phyloP scores from a whole-genome alignment of 257 asterid species.

The Capsicum rhomboideum region DNA sequence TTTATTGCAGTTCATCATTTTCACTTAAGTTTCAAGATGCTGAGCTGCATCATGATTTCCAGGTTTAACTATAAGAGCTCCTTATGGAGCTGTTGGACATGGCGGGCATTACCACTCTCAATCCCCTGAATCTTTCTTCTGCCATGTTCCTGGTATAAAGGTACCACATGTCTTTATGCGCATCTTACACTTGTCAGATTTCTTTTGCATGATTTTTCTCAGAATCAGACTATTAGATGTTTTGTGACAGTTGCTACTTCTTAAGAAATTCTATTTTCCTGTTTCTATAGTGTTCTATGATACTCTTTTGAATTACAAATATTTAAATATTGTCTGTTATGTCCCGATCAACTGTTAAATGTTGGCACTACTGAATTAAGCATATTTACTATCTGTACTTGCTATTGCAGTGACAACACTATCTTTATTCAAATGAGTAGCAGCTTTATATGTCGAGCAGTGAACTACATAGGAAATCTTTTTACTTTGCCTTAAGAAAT shows the following conservation, averaged over 20 bases:
- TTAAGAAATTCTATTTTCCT: not conserved
- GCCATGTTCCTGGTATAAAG: constrained; percentile 99
- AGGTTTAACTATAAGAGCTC: constrained; percentile 96
- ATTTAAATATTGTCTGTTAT: not conserved
- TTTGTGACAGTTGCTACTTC: not conserved
- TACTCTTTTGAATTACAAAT: not conserved
- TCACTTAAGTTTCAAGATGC: not conserved
- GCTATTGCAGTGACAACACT: not conserved
- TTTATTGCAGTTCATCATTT: not conserved
- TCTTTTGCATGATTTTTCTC: not conserved
- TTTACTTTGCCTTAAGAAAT: not conserved
- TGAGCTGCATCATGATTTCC: constrained; percentile 4
- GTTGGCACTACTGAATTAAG: not conserved
- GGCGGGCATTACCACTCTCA: constrained; percentile 99
- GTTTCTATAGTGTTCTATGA: not conserved
- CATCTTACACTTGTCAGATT: not conserved
- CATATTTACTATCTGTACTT: not conserved
- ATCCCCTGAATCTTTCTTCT: constrained; percentile 98
- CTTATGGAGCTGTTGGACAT: constrained; percentile 99
- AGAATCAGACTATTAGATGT: not conserved
- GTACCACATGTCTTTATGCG: constrained; percentile 20
- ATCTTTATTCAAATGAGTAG: not conserved
- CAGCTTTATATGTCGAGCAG: not conserved
- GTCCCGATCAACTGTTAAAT: not conserved
- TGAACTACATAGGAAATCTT: not conserved